A percentile compares a stretch with the other conserved stretches of the same genome.
Evolutionary conservation across 169 alveolate genomes (phyloP).

Genomic region (Cryptosporidium sp.): DNA sequence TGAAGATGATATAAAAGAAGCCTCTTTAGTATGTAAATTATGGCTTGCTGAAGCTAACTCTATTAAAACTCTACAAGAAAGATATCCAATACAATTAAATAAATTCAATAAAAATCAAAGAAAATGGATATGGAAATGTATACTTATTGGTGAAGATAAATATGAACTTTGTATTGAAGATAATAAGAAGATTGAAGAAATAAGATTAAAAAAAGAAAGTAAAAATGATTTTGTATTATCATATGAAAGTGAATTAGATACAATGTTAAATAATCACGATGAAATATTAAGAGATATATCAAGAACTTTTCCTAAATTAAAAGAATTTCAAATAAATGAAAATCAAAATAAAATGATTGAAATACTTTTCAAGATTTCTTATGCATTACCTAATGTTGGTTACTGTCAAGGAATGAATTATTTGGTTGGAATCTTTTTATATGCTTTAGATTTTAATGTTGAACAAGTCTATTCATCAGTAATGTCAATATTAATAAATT

Average conservation of each 20-base stretch:
- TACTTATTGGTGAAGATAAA: constrained; percentile 57
- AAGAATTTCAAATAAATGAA: constrained; percentile 23
- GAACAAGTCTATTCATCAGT: constrained; percentile 50
- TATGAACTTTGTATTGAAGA: not conserved
- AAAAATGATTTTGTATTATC: not conserved
- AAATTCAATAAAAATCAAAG: constrained; percentile 20
- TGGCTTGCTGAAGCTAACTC: constrained; percentile 74
- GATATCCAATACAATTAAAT: constrained; percentile 52
- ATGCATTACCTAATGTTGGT: constrained; percentile 59
- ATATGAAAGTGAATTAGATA: not conserved
- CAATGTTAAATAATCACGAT: constrained; percentile 2
- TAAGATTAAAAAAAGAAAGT: not conserved
- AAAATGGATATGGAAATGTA: constrained; percentile 55
- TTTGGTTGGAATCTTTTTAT: constrained; percentile 41
- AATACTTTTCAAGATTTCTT: constrained; percentile 44
- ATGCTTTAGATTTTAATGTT: constrained; percentile 40
- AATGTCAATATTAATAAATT: constrained; percentile 43
- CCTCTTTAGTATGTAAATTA: constrained; percentile 59
- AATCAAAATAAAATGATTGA: constrained; percentile 41
- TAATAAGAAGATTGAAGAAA: not conserved
- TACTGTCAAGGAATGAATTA: constrained; percentile 76
- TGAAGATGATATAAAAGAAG: constrained; percentile 47
- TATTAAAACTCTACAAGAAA: constrained; percentile 7
- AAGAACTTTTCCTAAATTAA: constrained; percentile 57
- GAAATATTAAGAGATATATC: constrained; percentile 50